Evolutionary conservation across 345 rosid species (phyloP), one percentile per base, ranked within the genome.

Genomic region (Geranium rotundifolium): DNA sequence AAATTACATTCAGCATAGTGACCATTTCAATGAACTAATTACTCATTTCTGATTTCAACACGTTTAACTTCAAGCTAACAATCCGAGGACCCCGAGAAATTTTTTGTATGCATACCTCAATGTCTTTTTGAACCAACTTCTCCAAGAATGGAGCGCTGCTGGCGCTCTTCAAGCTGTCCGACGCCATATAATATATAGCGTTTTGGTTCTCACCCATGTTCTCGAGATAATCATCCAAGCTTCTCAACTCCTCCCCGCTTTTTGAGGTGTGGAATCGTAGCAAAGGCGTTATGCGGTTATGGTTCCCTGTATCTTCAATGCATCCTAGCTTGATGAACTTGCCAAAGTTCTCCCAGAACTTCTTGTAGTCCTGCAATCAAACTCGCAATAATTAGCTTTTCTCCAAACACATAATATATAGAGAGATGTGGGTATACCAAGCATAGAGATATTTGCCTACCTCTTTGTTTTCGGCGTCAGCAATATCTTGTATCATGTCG

Each of bases 261-360:
- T 93, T 90, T 65, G 99, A 93, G 19, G 88, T 77, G 80, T 68
- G 67, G 75, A 93, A 93, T 58, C 95, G 74, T 64, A 90, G 85
- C 58, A 93, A 66, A 23, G 97, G 96, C 54, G 95, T 81, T 57
- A 93, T 83, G 60, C 97, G 96, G 70, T 88, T 93, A 77, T 93
- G 97, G 72, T 93, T 93, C n/a, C 92, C 97, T 63, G 90, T 37
- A 75, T 93, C 99, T 78, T 93, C 99, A 63, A 93, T 75, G 57
- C 96, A 90, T 67, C 99, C 99, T 79, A 93, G 74, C 64, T 93
- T 93, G 54, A 93, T 58, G 75, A 90, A 90, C 79, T 83, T 82
- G 18, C 99, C 97, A 61, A 88, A 90, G 71, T 93, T 93, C 82
- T 93, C 99, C 99, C 99, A 93, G 75, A 93, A 90, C 63, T 88